phyloP scores from a whole-genome alignment of 257 asterid species.

The Gynochthodes officinalis region DNA sequence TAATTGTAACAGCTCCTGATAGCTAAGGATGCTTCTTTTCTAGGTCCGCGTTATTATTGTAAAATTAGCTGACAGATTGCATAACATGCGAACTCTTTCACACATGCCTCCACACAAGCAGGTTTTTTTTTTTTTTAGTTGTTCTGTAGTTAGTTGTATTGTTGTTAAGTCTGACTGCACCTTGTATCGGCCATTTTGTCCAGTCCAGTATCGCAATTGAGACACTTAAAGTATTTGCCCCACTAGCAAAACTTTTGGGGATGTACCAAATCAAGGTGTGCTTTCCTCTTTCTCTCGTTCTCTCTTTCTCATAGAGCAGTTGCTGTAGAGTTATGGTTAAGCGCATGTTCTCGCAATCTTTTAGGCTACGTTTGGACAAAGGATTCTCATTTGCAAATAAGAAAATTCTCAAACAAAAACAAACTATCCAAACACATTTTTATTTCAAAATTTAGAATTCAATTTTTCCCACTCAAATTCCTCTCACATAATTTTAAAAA shows the following conservation, averaged over 20 bases:
- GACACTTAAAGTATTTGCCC: slow-evolving; percentile 92
- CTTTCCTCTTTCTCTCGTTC: neutral
- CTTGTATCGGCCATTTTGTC: slow-evolving; percentile 15
- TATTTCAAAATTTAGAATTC: no score
- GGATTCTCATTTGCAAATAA: no score
- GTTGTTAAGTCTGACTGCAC: slow-evolving; percentile 13
- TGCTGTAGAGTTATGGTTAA: neutral
- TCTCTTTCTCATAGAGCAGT: neutral
- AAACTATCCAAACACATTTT: no score
- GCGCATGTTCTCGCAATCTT: neutral
- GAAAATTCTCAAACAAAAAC: no score
- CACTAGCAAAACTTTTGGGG: slow-evolving; percentile 89
- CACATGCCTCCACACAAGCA: slow-evolving; percentile 99
- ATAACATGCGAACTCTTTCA: slow-evolving; percentile 93
- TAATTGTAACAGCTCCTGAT: slow-evolving; percentile 17
- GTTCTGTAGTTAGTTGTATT: slow-evolving; percentile 15
- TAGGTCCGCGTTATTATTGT: slow-evolving; percentile 97
- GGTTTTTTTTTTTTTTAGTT: slow-evolving; percentile 38
- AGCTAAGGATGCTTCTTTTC: slow-evolving; percentile 21
- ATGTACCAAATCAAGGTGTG: slow-evolving; percentile 88
- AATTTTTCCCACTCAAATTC: no score
- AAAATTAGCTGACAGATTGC: slow-evolving; percentile 90
- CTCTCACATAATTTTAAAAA: no score
- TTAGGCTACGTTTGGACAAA: no score
- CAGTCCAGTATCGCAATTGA: slow-evolving; percentile 92